These are phyloP conservation scores for Aspergillus melleus DNA, from an alignment of 2,329 filamentous ascomycete species.

Conservation along the genomic window DNA sequence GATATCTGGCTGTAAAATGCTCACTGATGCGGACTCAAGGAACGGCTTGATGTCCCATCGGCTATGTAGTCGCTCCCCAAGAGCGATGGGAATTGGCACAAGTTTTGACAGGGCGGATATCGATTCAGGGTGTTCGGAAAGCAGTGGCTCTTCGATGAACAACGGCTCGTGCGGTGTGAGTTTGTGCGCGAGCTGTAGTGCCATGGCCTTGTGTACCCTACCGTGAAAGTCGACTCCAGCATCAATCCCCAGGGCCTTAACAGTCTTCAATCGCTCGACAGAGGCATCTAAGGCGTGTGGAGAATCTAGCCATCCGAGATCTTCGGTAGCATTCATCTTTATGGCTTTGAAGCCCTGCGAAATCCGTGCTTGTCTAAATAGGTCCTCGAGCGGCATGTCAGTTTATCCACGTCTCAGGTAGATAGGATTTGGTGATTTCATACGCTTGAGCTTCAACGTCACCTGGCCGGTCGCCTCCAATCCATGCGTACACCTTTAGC, in stretches of 20 bases:
- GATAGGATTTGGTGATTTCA: no score
- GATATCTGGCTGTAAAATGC: slow-evolving; percentile 73
- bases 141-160: slow-evolving; percentile 73
- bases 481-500: slow-evolving; percentile 74
- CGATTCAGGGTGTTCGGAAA: slow-evolving; percentile 67
- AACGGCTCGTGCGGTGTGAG: slow-evolving; percentile 68
- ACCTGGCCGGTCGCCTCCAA: slow-evolving; percentile 69
- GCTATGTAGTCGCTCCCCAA: slow-evolving; percentile 70
- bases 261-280: slow-evolving; percentile 66
- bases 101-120: slow-evolving; percentile 61
- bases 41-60: slow-evolving; percentile 75
- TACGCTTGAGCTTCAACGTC: slow-evolving; percentile 57
- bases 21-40: slow-evolving; percentile 66
- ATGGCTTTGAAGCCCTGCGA: slow-evolving; percentile 48
- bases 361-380: slow-evolving; percentile 51
- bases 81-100: slow-evolving; percentile 65
- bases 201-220: slow-evolving; percentile 76
- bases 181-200: slow-evolving; percentile 68
- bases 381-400: no score
- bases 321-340: slow-evolving; percentile 80
- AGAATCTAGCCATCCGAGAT: slow-evolving; percentile 74
- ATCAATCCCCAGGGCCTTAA: slow-evolving; percentile 70
- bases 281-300: slow-evolving; percentile 63
- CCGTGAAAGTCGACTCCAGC: slow-evolving; percentile 78
- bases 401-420: no score